These are phyloP conservation scores for Candida silvatica DNA, from an alignment of 805 yeast genomes.

Conservation along the genomic window DNA sequence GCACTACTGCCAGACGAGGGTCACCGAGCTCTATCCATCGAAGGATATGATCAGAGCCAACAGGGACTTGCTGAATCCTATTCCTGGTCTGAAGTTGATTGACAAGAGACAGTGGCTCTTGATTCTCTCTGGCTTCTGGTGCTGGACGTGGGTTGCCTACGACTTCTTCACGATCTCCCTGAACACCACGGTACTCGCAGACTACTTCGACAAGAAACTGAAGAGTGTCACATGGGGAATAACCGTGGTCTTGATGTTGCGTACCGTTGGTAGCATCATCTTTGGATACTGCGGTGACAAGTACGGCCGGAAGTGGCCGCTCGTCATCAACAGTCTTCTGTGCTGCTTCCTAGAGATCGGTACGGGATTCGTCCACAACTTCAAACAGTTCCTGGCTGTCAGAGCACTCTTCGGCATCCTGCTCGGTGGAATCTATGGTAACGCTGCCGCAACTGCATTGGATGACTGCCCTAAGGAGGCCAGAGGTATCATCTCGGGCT, in stretches of 20 bases:
- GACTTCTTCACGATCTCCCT: conserved; percentile 53
- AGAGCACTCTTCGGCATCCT: conserved; percentile 55
- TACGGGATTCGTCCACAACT: conserved; percentile 52
- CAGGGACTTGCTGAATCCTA: conserved; percentile 47
- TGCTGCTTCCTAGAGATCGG: conserved; percentile 52
- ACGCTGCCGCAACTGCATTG: conserved; percentile 43
- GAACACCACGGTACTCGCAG: conserved; percentile 41
- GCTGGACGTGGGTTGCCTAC: conserved; percentile 62
- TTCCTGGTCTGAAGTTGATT: conserved; percentile 44
- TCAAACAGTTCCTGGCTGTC: conserved; percentile 49
- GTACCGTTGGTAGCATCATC: conserved; percentile 58
- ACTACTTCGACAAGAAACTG: conserved; percentile 34
- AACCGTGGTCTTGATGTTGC: conserved; percentile 58
- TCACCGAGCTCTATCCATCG: conserved; percentile 41
- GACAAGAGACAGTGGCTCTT: conserved; percentile 48
- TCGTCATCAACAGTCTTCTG: conserved; percentile 33
- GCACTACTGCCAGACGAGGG: conserved; percentile 34
- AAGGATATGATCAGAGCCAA: conserved; percentile 29
- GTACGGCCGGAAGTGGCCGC: conserved; percentile 56
- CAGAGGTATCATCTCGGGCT: conserved; percentile 52
- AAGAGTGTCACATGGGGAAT: conserved; percentile 58
- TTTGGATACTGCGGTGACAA: conserved; percentile 54
- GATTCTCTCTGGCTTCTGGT: conserved; percentile 42
- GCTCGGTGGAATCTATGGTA: conserved; percentile 50
- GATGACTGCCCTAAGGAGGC: conserved; percentile 46